A percentile compares a stretch with the other conserved stretches of the same genome.
Conservation (phyloP, 352 stramenopile genomes). For the Phytophthora tentaculata region DNA sequence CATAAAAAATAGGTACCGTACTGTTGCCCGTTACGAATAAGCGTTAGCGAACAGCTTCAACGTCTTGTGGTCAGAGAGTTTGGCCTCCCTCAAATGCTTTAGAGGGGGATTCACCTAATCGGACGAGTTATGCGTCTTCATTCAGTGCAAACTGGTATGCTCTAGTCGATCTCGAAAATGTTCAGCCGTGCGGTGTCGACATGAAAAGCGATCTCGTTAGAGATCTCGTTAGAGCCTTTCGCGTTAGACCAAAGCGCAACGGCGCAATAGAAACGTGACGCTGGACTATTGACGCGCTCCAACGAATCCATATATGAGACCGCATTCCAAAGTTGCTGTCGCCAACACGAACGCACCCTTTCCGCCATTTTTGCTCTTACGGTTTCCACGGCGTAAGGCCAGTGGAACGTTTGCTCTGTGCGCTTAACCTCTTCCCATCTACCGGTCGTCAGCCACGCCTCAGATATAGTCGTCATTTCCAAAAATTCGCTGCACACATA, state of each 20-base stretch:
- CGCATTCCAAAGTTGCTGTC: background rate
- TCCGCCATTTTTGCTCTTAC: background rate
- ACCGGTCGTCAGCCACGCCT: background rate
- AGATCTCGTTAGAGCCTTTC: background rate
- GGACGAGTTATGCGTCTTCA: background rate
- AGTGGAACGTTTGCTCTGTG: background rate
- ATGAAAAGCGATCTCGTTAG: background rate
- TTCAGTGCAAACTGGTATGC: no score
- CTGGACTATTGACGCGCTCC: slow-evolving; percentile 4
- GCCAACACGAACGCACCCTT: background rate
- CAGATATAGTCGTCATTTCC: background rate
- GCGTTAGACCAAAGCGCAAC: background rate
- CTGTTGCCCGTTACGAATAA: background rate
- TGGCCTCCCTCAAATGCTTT: background rate
- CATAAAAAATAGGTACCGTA: background rate
- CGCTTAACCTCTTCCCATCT: background rate
- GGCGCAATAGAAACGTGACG: background rate
- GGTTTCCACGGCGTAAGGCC: background rate
- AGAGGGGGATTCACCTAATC: background rate
- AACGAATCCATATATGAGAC: slow-evolving; percentile 1
- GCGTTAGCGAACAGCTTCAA: background rate
- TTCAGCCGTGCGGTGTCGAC: no score
- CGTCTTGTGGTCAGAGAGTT: background rate
- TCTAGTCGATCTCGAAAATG: background rate
- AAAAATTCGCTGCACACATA: background rate